Evolutionary conservation across 495 filamentous ascomycete genomes (phyloP), one percentile per base, ranked within the genome.

Genomic region (Aspergillus leporis): DNA sequence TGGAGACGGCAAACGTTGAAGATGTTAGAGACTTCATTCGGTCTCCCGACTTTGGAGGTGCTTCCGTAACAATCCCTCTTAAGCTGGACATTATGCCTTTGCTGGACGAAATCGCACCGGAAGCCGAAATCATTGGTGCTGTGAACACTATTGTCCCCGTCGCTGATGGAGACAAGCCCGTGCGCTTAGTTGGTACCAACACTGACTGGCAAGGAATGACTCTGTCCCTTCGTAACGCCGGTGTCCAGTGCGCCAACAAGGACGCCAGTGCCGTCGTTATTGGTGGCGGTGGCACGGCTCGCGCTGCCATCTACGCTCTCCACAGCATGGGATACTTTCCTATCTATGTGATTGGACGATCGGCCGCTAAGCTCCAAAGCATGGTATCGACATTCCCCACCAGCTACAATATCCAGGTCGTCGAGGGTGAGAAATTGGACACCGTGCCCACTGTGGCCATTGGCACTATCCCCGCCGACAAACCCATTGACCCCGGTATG

Each of bases 141-240:
- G 89, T 99, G 62, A 99, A 99, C 78, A 99, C 94, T 43, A 87
- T 99, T 68, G 84, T 97, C 51, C 83, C 85, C 5, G 67, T 75
- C 16, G 34, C 60, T 23, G 62, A 67, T 31, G 61, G 68, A 22
- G 64, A 70, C 56, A 64, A 74, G 43, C 70, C 79, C 12, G 76
- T 75, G 12, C 82, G 75, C 7, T 83, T 97, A 4, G 70, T 89
- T 49, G 94, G 94, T 16, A 89, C 90, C 66, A 99, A 99, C 77
- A 97, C 93, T 21, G 94, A 99, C 78, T 99, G 93, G 92, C 82
- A 85, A 62, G 94, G 94, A 47, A 99, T 99, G 87, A 84, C 86
- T 13, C 82, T 84, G 53, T 87, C 89, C 4, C 85, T 99, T n/a
- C 85, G 86, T 54, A 83, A 85, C 41, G 86, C 87, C 3, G 89